These are phyloP conservation scores for Fusarium fracticaudum DNA, from an alignment of 2,329 filamentous ascomycete genomes.

Conservation along the genomic window DNA sequence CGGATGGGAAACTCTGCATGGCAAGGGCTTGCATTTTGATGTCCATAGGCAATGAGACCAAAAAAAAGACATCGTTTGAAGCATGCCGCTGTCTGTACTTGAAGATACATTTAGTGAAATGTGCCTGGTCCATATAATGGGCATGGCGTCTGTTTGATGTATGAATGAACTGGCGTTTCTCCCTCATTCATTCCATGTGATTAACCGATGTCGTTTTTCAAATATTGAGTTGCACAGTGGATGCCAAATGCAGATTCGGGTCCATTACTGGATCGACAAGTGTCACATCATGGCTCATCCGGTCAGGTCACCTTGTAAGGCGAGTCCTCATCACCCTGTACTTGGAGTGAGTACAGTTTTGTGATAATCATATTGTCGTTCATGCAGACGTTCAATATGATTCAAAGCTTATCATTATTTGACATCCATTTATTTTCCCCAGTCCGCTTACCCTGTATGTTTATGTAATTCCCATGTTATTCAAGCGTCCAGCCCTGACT, in stretches of 20 bases:
- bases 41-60: slow-evolving; percentile 52
- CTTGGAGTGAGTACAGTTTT: neutral
- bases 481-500: neutral
- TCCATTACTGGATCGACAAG: neutral
- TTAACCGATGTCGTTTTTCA: neutral
- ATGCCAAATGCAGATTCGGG: neutral
- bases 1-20: slow-evolving; percentile 56
- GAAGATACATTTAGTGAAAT: slow-evolving; percentile 39
- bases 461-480: neutral
- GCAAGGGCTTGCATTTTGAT: slow-evolving; percentile 55
- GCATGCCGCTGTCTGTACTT: slow-evolving; percentile 33
- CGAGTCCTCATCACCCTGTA: neutral
- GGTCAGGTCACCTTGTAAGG: neutral
- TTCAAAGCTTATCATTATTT: neutral
- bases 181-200: neutral
- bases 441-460: neutral
- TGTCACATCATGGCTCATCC: neutral
- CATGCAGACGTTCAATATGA: neutral
- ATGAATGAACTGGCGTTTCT: slow-evolving; percentile 18
- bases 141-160: slow-evolving; percentile 1
- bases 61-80: slow-evolving; percentile 49
- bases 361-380: neutral
- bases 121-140: slow-evolving; percentile 3
- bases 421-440: neutral
- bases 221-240: neutral